Percentiles rank a stretch among this genome's conserved stretches.
Evolutionary conservation across 1,284 basidiomycete genomes (phyloP).

Genomic region (Psilocybe mexicana): DNA sequence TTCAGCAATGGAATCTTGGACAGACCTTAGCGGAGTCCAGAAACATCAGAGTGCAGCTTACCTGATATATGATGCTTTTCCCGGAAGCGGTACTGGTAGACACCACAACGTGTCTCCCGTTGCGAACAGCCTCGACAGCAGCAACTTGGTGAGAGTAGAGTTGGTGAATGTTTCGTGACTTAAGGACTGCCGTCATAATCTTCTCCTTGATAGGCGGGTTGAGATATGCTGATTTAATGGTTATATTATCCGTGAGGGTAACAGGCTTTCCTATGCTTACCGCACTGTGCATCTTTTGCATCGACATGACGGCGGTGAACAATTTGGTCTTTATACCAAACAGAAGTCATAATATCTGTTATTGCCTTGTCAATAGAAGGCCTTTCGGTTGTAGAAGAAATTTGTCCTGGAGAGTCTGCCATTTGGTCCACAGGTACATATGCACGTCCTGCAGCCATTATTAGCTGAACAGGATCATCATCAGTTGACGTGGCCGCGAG

Average conservation of each 20-base stretch:
- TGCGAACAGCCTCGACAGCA: slow-evolving; percentile 70
- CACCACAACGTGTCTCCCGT: slow-evolving; percentile 78
- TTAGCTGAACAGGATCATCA: slow-evolving; percentile 62
- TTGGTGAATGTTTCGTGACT: slow-evolving; percentile 64
- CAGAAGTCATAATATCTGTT: slow-evolving; percentile 53
- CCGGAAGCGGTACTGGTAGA: slow-evolving; percentile 92
- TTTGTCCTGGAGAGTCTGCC: slow-evolving; percentile 18
- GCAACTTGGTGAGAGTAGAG: slow-evolving; percentile 81
- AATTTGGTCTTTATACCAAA: slow-evolving; percentile 74
- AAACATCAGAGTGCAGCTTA: slow-evolving; percentile 26
- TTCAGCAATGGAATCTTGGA: slow-evolving; percentile 70
- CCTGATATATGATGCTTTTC: slow-evolving; percentile 90
- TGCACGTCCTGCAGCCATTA: slow-evolving; percentile 66
- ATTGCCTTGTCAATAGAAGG: slow-evolving; percentile 62
- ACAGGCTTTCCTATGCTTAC: slow-evolving; percentile 33
- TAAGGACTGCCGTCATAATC: slow-evolving; percentile 59
- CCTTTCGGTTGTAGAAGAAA: slow-evolving; percentile 55
- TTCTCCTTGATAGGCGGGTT: slow-evolving; percentile 57
- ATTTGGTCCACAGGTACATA: slow-evolving; percentile 68
- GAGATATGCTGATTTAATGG: slow-evolving; percentile 29
- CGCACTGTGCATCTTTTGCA: slow-evolving; percentile 51
- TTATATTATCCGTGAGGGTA: background rate
- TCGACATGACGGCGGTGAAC: slow-evolving; percentile 54
- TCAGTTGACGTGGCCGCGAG: slow-evolving; percentile 52
- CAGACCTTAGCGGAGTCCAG: background rate